Evolutionary conservation across 495 filamentous ascomycete genomes (phyloP), one percentile per base, ranked within the genome.

Genomic region (Aspergillus saccharolyticus): DNA sequence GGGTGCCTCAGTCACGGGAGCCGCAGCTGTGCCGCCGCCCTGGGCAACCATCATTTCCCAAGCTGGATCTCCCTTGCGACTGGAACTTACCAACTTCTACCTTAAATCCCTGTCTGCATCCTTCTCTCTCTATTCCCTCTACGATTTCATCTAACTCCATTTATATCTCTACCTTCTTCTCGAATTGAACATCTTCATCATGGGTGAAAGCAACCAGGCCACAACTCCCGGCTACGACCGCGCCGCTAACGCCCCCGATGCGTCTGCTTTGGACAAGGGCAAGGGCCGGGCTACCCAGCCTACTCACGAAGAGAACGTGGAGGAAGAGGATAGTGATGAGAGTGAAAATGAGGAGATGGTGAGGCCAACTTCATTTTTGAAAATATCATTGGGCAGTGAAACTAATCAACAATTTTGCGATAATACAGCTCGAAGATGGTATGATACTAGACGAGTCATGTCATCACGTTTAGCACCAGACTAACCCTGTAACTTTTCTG

Each of bases 341-440:
- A 84, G 81, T 42, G 83, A 84, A 48, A 76, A 77, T n/a, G 80
- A 72, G 47, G 80, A 87, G 58, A 77, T 85, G 69, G 86, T 89
- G 71, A n/a, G 61, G 82, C 63, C 50, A 21, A 52, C 15, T 53
- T 2, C 16, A 44, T 14, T 19, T 9, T 18, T 47, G 5, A 12
- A 42, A 20, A 45, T 12, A 20, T 30, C 19, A 47, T n/a, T 16
- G 3, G 10, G 53, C 22, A 30, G 15, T n/a, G 6, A 33, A n/a
- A n/a, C 18, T 58, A 21, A 53, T 44, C 16, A 20, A 9, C 17
- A 42, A 8, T n/a, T 17, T 52, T 33, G 25, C 44, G 30, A 21
- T 42, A 33, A 58, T 54, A 66, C 73, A 81, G 61, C 42, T 55
- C 16, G 74, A 64, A 58, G 80, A 81, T 71, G 62, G 62, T 64